Evolutionary conservation across 352 stramenopile species (phyloP), one percentile per base, ranked within the genome.

Genomic region (Pythium vanterpoolii): DNA sequence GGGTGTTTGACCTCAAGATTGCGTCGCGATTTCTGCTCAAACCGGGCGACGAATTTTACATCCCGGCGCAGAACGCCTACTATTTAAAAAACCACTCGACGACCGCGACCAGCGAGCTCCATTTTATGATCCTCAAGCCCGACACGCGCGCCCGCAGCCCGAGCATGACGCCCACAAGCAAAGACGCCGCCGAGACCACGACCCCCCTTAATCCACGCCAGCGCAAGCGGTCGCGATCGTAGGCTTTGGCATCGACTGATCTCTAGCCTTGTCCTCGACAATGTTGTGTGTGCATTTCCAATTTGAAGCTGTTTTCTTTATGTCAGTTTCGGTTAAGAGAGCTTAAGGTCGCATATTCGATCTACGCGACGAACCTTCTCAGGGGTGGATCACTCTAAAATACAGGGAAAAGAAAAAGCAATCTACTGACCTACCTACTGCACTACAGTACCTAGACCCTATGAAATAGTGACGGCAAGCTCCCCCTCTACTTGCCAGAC

Each of bases 31-130:
- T 97, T 75, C 64, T 98, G 34, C 72, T 99, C 4, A 91, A 79
- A 27, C 83, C 89, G 4, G 95, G 95, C 7, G 96, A 99, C 71
- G 92, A 98, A 71, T 99, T 99, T 68, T 97, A 97, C 66, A 89
- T 99, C 43, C 96, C 96, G 14, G 77, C 96, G 19, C 89, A 95
- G 54, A 99, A 99, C 66, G 89, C 93, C 21, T 99, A 99, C 69
- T 89, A 93, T 66, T 84, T 99, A 56, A 92, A 98, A 68, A 99
- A 99, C 73, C 96, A 98, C 74, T 98, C 90, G 14, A 75, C 75
- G 49, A 87, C 71, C 6, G 74, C 77, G 2, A 78, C 94, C 54
- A 90, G 82, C 58, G 77, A 97, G 44, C 72, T 99, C 57, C 97
- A 93, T 55, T 99, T 97, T 72, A 97, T 86, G 34, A 98, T 99